A percentile compares a stretch with the other conserved stretches of the same genome.
phyloP scores from a whole-genome alignment of 768 basidiomycete genomes.

The Suillus subluteus region DNA sequence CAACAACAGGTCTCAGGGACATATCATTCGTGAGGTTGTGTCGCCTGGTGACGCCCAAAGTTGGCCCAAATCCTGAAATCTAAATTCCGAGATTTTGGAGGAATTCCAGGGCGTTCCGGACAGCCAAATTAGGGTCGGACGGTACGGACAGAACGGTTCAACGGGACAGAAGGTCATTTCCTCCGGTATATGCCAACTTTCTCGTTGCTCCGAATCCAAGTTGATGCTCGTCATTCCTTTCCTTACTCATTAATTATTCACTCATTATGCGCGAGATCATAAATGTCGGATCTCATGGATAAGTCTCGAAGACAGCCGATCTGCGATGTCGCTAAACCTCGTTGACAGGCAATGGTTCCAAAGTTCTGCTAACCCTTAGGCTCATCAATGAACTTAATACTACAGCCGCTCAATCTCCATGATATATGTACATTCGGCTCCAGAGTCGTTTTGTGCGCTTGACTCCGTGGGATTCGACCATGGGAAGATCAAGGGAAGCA shows the following conservation, averaged over 20 bases:
- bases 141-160: background rate
- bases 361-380: background rate
- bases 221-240: background rate
- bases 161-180: too few relatives aligned
- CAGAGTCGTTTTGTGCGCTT: background rate
- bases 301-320: background rate
- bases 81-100: background rate
- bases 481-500: background rate
- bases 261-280: background rate
- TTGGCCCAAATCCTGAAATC: background rate
- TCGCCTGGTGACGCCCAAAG: background rate
- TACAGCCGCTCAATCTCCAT: background rate
- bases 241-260: background rate
- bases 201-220: background rate
- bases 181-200: background rate
- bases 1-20: too few relatives aligned
- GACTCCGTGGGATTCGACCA: background rate
- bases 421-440: background rate
- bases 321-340: background rate
- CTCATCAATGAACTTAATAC: background rate
- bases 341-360: background rate
- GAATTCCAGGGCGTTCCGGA: background rate
- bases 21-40: background rate
- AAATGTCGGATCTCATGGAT: background rate
- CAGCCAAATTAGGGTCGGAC: background rate